phyloP scores from a whole-genome alignment of 2,329 filamentous ascomycete genomes.

The Tricladium varicosporioides region DNA sequence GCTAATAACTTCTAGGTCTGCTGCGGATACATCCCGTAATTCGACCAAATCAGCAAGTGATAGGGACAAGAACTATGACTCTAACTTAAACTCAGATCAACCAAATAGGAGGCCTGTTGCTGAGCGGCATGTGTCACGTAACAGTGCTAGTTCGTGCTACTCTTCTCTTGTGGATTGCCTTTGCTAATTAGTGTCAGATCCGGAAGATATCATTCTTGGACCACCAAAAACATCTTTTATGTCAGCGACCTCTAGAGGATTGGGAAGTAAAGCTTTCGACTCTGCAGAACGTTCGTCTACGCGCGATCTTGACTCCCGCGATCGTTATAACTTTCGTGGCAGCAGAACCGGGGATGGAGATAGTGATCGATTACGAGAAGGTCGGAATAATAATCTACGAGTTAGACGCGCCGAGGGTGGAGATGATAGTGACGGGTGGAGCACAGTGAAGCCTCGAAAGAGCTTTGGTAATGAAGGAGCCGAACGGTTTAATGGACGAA shows the following conservation, averaged over 20 bases:
- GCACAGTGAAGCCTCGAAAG: conserved; percentile 69
- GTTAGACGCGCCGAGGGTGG: conserved; percentile 53
- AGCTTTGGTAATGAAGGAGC: conserved; percentile 71
- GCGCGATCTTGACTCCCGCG: conserved; percentile 51
- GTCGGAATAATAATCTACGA: conserved; percentile 46
- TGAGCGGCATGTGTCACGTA: conserved; percentile 56
- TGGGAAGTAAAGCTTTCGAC: conserved; percentile 38
- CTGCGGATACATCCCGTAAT: conserved; percentile 32
- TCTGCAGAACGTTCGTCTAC: conserved; percentile 43
- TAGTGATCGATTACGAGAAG: conserved; percentile 49
- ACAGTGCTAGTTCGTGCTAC: conserved; percentile 51
- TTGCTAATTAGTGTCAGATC: conserved; percentile 43
- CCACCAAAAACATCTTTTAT: conserved; percentile 82
- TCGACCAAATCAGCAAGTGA: conserved; percentile 44
- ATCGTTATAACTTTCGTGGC: conserved; percentile 59
- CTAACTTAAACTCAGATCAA: conserved; percentile 31
- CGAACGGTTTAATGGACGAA: conserved; percentile 66
- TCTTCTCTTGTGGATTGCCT: conserved; percentile 10
- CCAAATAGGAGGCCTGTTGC: conserved; percentile 48
- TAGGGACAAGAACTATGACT: conserved; percentile 41
- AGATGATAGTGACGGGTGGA: conserved; percentile 71
- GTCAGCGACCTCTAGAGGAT: conserved; percentile 63
- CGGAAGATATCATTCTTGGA: conserved; percentile 82
- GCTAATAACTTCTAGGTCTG: conserved; percentile 28
- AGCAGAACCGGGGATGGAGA: conserved; percentile 50